These are phyloP conservation scores for Hygrocybe coccinea DNA, from an alignment of 768 basidiomycete genomes.

Conservation along the genomic window DNA sequence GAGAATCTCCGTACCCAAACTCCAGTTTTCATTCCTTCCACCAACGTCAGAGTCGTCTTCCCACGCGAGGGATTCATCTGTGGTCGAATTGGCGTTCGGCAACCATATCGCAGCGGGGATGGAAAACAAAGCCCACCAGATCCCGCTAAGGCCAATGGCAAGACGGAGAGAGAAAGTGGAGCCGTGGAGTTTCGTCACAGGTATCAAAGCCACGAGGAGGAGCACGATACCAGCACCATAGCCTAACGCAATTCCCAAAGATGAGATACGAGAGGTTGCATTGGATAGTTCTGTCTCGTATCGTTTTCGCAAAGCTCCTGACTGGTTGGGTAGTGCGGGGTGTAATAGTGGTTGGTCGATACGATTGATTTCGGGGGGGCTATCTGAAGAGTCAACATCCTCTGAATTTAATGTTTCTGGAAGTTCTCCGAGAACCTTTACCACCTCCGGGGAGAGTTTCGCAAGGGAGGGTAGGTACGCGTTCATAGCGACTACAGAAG, in stretches of 20 bases:
- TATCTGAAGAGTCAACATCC: conserved; percentile 7
- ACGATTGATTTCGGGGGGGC: conserved; percentile 1
- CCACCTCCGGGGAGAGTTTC: conserved; percentile 57
- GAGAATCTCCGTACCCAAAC: conserved; percentile 45
- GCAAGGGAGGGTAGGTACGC: conserved; percentile 79
- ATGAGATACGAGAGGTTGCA: conserved; percentile 80
- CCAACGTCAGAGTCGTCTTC: conserved; percentile 17
- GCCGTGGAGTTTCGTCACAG: conserved; percentile 67
- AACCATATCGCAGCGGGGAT: conserved; percentile 75
- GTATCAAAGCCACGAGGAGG: conserved; percentile 69
- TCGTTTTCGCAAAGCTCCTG: conserved; percentile 28
- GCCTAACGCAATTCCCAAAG: conserved; percentile 79
- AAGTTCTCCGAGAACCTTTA: conserved; percentile 35
- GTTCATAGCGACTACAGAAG: conserved; percentile 84
- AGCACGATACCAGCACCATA: conserved; percentile 79
- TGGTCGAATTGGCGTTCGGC: conserved; percentile 35
- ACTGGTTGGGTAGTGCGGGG: conserved; percentile 13
- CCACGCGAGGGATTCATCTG: conserved; percentile 11
- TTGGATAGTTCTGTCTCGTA: conserved; percentile 59
- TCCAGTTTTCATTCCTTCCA: conserved; percentile 37
- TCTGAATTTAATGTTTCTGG: conserved; percentile 14
- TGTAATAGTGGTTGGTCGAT: conserved; percentile 34
- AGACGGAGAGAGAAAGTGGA: conserved; percentile 76
- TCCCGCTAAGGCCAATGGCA: conserved; percentile 77
- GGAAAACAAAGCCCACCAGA: conserved; percentile 85